Conservation (phyloP, 306 rosid species). For the Alnus glutinosa region DNA sequence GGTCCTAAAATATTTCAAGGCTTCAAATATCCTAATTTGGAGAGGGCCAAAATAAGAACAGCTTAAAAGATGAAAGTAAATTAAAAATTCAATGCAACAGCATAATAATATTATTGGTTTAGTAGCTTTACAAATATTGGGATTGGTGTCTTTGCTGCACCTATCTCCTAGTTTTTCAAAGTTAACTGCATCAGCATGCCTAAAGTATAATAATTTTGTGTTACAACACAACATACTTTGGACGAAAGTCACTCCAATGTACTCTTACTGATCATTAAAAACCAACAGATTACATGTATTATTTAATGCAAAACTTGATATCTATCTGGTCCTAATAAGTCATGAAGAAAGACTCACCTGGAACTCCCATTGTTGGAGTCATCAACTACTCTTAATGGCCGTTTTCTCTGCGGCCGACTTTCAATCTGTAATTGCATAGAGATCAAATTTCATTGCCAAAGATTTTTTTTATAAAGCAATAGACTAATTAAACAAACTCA, state of each 20-base stretch:
- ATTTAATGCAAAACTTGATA: not conserved
- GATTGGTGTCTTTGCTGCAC: not conserved
- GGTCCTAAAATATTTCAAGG: not conserved
- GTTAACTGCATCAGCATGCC: not conserved
- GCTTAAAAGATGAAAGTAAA: not conserved
- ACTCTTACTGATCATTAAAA: not conserved
- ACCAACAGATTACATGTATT: not conserved
- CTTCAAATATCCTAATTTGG: not conserved
- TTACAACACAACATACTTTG: not conserved
- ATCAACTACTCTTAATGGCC: slow-evolving; percentile 59
- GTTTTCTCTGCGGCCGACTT: slow-evolving; percentile 60
- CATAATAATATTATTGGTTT: not conserved
- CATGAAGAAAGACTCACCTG: slow-evolving; percentile 37
- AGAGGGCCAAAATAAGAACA: not conserved
- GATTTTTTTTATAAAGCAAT: not conserved
- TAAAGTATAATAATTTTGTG: not conserved
- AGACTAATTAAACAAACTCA: slow-evolving; percentile 19
- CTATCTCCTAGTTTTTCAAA: not conserved
- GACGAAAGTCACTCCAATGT: not conserved
- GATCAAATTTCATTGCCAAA: slow-evolving; percentile 12
- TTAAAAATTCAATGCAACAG: not conserved
- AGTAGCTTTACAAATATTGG: not conserved
- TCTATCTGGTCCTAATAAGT: not conserved
- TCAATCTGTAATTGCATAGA: slow-evolving; percentile 43
- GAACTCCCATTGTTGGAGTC: slow-evolving; percentile 51